Conservation (phyloP, 2,329 filamentous ascomycete genomes). For the Neopestalotiopsis sp. region DNA sequence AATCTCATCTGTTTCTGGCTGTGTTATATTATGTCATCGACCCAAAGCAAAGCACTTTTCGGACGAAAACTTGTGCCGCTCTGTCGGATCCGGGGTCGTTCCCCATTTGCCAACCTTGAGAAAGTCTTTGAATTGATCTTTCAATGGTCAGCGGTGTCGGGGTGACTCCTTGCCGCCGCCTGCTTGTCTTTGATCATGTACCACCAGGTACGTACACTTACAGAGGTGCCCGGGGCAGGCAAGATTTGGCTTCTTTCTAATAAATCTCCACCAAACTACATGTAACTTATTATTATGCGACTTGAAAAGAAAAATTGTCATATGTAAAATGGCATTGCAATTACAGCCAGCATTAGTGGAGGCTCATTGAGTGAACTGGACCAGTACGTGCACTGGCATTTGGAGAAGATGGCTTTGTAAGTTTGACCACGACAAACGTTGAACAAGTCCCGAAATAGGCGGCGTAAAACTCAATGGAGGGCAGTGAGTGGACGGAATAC, state of each 20-base stretch:
- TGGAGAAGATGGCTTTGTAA: neutral
- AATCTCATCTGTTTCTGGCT: neutral
- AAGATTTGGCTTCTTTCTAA: no score
- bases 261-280: no score
- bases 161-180: neutral
- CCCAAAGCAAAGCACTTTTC: neutral
- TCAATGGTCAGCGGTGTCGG: neutral
- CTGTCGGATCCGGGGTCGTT: slow-evolving; percentile 8
- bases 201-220: no score
- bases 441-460: neutral
- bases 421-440: slow-evolving; percentile 10
- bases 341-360: neutral
- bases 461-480: slow-evolving; percentile 2
- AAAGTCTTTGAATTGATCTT: neutral
- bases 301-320: no score
- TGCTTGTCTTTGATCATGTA: neutral
- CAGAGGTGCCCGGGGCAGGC: no score
- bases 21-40: slow-evolving; percentile 17
- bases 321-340: no score
- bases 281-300: no score
- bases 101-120: neutral
- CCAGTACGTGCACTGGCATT: neutral
- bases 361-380: neutral
- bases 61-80: slow-evolving; percentile 11
- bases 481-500: slow-evolving; percentile 11